Base-by-base conservation (phyloP, 1,284 basidiomycete genomes). In the Singerocomus rubriflavus region DNA sequence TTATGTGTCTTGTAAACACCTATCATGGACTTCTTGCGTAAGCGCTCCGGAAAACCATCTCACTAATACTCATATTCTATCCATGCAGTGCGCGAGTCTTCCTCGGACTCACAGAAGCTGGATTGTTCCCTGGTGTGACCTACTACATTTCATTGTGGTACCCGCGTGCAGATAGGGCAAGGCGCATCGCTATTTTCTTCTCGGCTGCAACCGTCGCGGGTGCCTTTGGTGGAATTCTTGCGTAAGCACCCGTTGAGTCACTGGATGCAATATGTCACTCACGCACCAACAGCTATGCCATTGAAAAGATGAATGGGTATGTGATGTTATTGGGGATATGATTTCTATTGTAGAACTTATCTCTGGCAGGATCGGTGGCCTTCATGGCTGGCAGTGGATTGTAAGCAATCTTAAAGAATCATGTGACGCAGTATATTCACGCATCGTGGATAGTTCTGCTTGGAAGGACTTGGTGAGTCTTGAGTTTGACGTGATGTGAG, bases 111-210 rank as follows among this genome's bases (percentile, higher is more conserved):
- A 66, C 79, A 29, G 81, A 82, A 60, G 74, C 73, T 49, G 80
- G 80, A 26, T 57, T 82, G 31, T 80, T 80, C 51, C 78, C 78
- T 2, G 78, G 75, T 48, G 71, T 81, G 48, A 75, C 71, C 0
- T 83, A 78, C 52, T 81, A 81, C 57, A 71, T 80, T 37, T 77
- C 77, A 12, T 56, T 78, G 36, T 80, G 79, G 80, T 82, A 82
- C 52, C 73, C 77, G 10, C 66, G 73, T 30, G 66, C 66, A 17
- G 79, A 81, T 54, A 71, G 76, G 16, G 77, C 75, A n/a, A 64
- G 61, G 46, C 71, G 80, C 21, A 73, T 81, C 33, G 79, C 80
- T 3, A 75, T 82, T 39, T 81, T 82, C 67, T 80, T 81, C 64
- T 80, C 80, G 14, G 78, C 79, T 32, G 78, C 80, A 11, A 80